phyloP scores from a whole-genome alignment of 495 filamentous ascomycete species.

The Parathielavia appendiculata region DNA sequence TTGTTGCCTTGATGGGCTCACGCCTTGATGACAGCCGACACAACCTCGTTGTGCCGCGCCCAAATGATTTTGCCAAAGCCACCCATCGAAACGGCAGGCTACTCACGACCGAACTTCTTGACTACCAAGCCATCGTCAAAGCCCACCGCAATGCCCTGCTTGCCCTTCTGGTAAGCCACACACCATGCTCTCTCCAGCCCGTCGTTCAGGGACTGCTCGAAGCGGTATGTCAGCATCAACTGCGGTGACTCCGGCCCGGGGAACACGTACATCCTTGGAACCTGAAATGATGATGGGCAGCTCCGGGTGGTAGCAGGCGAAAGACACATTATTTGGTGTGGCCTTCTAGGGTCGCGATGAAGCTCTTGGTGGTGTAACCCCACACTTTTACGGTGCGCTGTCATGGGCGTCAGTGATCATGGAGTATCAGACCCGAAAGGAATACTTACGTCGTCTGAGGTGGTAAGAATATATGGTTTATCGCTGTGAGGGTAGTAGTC shows the following conservation, averaged over 20 bases:
- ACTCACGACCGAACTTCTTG: conserved; percentile 94
- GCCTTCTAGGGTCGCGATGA: conserved; percentile 94
- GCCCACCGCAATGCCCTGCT: conserved; percentile 89
- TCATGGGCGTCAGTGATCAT: neutral
- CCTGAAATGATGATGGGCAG: conserved; percentile 97
- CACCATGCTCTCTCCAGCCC: conserved; percentile 96
- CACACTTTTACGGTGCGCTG: conserved; percentile 84
- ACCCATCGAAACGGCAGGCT: conserved; percentile 97
- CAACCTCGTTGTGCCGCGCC: conserved; percentile 89
- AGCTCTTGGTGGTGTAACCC: conserved; percentile 97
- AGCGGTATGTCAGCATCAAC: conserved; percentile 58
- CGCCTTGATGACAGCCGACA: conserved; percentile 94
- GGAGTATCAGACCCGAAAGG: neutral
- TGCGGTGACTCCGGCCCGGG: too few species aligned
- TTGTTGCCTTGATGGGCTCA: conserved; percentile 78
- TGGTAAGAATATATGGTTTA: conserved; percentile 95
- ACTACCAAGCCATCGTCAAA: conserved; percentile 98
- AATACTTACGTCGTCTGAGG: conserved; percentile 67
- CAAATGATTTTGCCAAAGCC: conserved; percentile 90
- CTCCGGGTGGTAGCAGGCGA: conserved; percentile 96
- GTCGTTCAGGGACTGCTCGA: conserved; percentile 94
- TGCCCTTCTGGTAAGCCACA: conserved; percentile 87
- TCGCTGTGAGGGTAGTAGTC: conserved; percentile 96
- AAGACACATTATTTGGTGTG: conserved; percentile 99
- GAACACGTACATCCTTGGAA: conserved; percentile 65